phyloP scores from a whole-genome alignment of 192 early-diverging fungal species.

The Powellomyces hirtus region DNA sequence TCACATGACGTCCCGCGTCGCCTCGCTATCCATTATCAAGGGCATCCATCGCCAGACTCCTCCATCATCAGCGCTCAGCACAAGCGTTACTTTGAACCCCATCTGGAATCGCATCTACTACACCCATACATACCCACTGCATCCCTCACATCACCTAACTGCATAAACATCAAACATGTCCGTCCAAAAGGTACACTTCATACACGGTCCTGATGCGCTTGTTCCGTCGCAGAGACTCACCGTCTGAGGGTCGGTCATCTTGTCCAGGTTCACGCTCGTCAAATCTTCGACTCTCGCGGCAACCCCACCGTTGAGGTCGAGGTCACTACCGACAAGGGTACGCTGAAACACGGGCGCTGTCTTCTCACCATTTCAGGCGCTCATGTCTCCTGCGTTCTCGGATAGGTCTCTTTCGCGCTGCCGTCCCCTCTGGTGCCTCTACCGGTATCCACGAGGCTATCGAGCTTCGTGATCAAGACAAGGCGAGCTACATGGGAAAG shows the following conservation, averaged over 20 bases:
- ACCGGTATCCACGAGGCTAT: constrained; percentile 99
- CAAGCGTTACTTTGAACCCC: too few species aligned
- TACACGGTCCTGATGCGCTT: not conserved
- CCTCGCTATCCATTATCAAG: too few species aligned
- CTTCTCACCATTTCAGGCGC: too few species aligned
- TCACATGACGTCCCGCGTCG: too few species aligned
- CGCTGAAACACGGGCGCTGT: too few species aligned
- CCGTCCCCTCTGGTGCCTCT: constrained; percentile 96
- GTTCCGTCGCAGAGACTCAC: too few species aligned
- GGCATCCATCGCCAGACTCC: too few species aligned
- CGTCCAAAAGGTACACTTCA: constrained; percentile 10
- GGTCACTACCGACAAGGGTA: constrained; percentile 89
- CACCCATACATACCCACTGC: not conserved
- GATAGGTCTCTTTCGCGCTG: constrained; percentile 87
- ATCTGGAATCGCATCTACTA: not conserved
- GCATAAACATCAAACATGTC: not conserved
- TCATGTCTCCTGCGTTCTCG: not conserved
- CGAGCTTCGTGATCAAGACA: constrained; percentile 92
- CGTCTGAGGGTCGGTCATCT: too few species aligned
- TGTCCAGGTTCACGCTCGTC: constrained; percentile 71
- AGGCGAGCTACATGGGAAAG: constrained; percentile 89
- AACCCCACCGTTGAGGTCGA: constrained; percentile 99
- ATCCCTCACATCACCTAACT: not conserved
- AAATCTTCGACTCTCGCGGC: constrained; percentile 99
- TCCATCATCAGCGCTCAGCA: too few species aligned